Base-by-base conservation (phyloP, 352 stramenopile genomes). In the Globisporangium splendens region DNA sequence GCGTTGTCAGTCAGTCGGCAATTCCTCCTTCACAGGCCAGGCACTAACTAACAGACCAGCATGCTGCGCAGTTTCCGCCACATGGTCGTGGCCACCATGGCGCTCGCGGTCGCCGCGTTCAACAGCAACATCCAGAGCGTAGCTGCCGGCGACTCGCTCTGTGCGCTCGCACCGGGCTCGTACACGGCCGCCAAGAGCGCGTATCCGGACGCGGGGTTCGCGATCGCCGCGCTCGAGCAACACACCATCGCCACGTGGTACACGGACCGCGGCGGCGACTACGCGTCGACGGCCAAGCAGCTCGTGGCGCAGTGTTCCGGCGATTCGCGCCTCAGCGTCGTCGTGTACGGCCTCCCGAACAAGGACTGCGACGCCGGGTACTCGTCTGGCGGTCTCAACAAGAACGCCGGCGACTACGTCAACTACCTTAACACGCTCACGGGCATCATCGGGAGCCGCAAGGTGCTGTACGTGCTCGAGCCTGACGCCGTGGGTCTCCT, bases 331-430 rank as follows among this genome's bases (percentile, higher is more conserved):
- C 62, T 89, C 18, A 87, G 62, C 56, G 54, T 89, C 39, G 77
- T 91, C 8, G 69, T 91, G 46, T 89, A 91, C 66, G 83, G 80
- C 3, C 59, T 92, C 20, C 77, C 80, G 5, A 83, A 89, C 65
- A 91, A 91, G 53, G 80, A 93, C 68, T 93, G 83, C 49, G 70
- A 75, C 6, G 74, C 73, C 0, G 72, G 70, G 39, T 77, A 83
- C 53, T 89, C 77, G 56, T 49, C 66, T 31, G 56, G 67, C 5
- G 73, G 65, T 11, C 67, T 62, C 1, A 70, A 74, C 46, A 67
- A 69, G n/a, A 83, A 76, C 52, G 57, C 67, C 0, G 66, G 39
- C 0, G 63, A 87, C 48, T 91, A 91, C 60, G 59, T 50, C 28
- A 43, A 51, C 17, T 92, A 83, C 58, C 50, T 90, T 31, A 66